Base-by-base conservation (phyloP, 2,329 filamentous ascomycete genomes). In the Talaromyces sp. region DNA sequence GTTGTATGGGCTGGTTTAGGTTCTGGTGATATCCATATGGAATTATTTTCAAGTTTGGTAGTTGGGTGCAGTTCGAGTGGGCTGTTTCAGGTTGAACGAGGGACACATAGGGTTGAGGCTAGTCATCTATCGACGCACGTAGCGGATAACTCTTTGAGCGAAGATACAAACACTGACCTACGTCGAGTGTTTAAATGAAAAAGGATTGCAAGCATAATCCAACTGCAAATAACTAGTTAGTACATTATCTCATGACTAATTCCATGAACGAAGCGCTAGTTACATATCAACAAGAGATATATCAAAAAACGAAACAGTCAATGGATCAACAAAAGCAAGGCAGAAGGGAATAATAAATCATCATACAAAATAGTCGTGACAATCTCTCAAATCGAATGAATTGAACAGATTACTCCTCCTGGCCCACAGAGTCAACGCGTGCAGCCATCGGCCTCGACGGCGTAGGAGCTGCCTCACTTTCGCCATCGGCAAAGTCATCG, bases 401-500 rank as follows among this genome's bases (percentile, higher is more conserved):
- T 11, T 1, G 3, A 31, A 9, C n/a, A 13, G 6, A 13, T 46
- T 46, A 46, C 51, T 52, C 51, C 25, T n/a, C 52, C 39, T 41
- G 39, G 40, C 9, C 36, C 9, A 25, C 51, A 17, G 40, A 48
- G 3, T 54, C 56, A 6, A 54, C 51, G 15, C 22, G 41, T 36
- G 56, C 40, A 21, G 48, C 33, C 56, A 58, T 53, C 3, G 40
- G 56, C 11, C 40, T 31, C 17, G 19, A 48, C 9, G 51, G 36
- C 3, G 56, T 25, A 31, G 43, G 15, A 13, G 41, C 25, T 6
- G 56, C 33, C 19, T 58, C 41, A 31, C 56, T 50, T 31, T 58
- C 56, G 22, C 35, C 40, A 22, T 57, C 55, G 5, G 56, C 48
- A 39, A 46, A 58, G 15, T 37, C 39, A 10, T 37, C 35, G 9